Conservation (phyloP, 345 rosid species). For the Arabidopsis thaliana region TAIR10.1 NC_003075.7:18481001-18481500, state of each 20-base stretch:
- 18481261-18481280: not conserved
- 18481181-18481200: constrained; percentile 1
- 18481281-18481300: not conserved
- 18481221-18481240: not conserved
- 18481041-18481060: constrained; percentile 77
- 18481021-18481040: constrained; percentile 73
- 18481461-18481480: too few relatives aligned
- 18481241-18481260: too few relatives aligned
- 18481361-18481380: not conserved
- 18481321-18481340: not conserved
- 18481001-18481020: constrained; percentile 68
- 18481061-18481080: constrained; percentile 80
- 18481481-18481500: too few relatives aligned
- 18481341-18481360: not conserved
- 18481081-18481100: constrained; percentile 74
- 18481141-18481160: constrained; percentile 64
- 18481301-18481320: not conserved
- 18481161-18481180: constrained; percentile 56
- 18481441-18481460: too few relatives aligned
- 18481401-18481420: too few relatives aligned
- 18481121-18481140: constrained; percentile 56
- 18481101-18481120: constrained; percentile 70
- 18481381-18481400: not conserved
- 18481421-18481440: too few relatives aligned
- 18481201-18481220: not conserved